Evolutionary conservation across 192 early-diverging fungal genomes (phyloP).

Genomic region (Linnemannia elongata): DNA sequence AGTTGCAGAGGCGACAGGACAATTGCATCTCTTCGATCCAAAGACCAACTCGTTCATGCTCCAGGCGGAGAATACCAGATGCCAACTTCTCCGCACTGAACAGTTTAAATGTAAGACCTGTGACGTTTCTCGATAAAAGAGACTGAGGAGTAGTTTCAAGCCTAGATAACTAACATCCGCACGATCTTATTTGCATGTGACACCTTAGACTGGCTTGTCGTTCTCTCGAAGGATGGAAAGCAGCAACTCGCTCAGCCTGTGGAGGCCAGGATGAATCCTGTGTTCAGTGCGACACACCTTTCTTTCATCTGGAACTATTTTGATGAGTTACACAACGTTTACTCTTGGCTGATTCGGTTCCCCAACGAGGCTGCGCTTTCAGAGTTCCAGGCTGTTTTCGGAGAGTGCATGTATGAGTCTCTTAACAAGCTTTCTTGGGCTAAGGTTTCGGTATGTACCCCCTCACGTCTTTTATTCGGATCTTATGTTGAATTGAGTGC

Average conservation of each 20-base stretch:
- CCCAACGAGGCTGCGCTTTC: slow-evolving; percentile 60
- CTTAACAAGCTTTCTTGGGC: slow-evolving; percentile 72
- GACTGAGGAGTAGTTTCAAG: neutral
- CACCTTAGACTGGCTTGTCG: slow-evolving; percentile 68
- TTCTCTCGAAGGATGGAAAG: slow-evolving; percentile 58
- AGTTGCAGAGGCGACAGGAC: slow-evolving; percentile 62
- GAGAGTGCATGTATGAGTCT: slow-evolving; percentile 83
- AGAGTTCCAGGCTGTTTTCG: slow-evolving; percentile 76
- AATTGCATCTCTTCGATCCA: slow-evolving; percentile 79
- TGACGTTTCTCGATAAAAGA: neutral
- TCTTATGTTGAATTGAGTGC: neutral
- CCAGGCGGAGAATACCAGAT: slow-evolving; percentile 55
- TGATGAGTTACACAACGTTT: slow-evolving; percentile 66
- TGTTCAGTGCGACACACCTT: slow-evolving; percentile 74
- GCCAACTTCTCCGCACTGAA: slow-evolving; percentile 40
- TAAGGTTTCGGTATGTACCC: slow-evolving; percentile 67
- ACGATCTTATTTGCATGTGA: neutral
- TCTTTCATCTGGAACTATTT: slow-evolving; percentile 91
- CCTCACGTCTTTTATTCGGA: neutral
- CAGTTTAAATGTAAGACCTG: slow-evolving; percentile 24
- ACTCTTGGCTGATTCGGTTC: slow-evolving; percentile 85
- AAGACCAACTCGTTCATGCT: slow-evolving; percentile 64
- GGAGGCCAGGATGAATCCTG: slow-evolving; percentile 82
- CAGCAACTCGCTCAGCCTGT: slow-evolving; percentile 69
- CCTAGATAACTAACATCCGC: neutral